Conservation (phyloP, 2,329 filamentous ascomycete genomes). For the Hypoxylon sp. region DNA sequence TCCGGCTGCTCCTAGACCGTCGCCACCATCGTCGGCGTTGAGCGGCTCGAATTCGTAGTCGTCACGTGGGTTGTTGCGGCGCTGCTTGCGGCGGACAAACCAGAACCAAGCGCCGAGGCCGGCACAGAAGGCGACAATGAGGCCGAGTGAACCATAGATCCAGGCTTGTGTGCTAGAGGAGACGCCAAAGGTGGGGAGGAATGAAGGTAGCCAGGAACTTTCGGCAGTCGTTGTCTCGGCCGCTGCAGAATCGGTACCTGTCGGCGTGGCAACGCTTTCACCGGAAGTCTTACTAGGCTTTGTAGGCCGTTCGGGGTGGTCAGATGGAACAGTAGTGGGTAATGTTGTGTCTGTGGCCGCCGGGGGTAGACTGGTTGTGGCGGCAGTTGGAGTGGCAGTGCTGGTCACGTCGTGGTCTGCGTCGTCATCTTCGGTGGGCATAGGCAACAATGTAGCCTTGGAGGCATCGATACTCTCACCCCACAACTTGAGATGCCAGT, state of each 20-base stretch:
- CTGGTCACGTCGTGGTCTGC: constrained; percentile 79
- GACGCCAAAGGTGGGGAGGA: constrained; percentile 91
- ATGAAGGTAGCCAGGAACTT: constrained; percentile 83
- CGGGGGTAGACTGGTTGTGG: constrained; percentile 74
- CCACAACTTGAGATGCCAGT: constrained; percentile 96
- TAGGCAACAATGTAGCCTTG: constrained; percentile 80
- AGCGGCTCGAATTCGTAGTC: constrained; percentile 96
- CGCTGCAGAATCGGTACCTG: constrained; percentile 53
- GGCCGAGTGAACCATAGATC: constrained; percentile 89
- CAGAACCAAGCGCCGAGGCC: constrained; percentile 87
- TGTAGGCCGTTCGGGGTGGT: constrained; percentile 76
- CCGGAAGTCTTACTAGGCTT: constrained; percentile 58
- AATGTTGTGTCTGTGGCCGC: constrained; percentile 61
- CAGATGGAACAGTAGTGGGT: constrained; percentile 65
- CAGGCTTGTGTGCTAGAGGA: constrained; percentile 90
- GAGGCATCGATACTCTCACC: constrained; percentile 85
- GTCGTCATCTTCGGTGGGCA: constrained; percentile 88
- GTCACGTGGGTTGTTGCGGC: constrained; percentile 81
- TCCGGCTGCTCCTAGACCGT: constrained; percentile 61
- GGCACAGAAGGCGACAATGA: constrained; percentile 87
- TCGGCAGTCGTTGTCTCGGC: constrained; percentile 58
- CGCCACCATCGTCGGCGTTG: constrained; percentile 81
- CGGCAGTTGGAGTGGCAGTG: constrained; percentile 72
- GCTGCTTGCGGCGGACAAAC: constrained; percentile 81
- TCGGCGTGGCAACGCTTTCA: constrained; percentile 49